Conservation (phyloP, 306 rosid genomes). For the Trifolium fragiferum region DNA sequence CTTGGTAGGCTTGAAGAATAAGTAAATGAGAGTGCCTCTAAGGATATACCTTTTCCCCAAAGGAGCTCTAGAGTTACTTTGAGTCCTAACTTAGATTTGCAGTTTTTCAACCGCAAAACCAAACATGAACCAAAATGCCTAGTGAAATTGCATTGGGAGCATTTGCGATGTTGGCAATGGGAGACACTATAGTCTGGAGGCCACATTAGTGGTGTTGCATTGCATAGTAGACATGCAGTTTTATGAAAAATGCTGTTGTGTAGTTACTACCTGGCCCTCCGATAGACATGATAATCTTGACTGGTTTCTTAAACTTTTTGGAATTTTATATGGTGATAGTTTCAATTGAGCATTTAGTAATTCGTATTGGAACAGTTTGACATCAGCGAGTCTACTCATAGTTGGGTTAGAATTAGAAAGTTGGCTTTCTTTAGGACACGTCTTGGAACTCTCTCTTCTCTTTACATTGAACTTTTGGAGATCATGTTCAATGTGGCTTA, state of each 20-base stretch:
- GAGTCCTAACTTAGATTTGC: slow-evolving; percentile 13
- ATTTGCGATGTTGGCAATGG: slow-evolving; percentile 8
- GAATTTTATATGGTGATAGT: background rate
- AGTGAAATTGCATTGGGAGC: background rate
- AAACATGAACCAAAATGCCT: background rate
- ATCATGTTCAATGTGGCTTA: slow-evolving; percentile 21
- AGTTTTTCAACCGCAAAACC: slow-evolving; percentile 4
- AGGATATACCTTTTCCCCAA: background rate
- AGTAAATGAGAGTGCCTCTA: slow-evolving; percentile 7
- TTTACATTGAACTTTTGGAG: background rate
- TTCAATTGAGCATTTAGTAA: background rate
- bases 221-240: background rate
- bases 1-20: slow-evolving; percentile 10
- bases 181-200: background rate
- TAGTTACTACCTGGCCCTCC: background rate
- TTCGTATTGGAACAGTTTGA: background rate
- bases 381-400: background rate
- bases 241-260: background rate
- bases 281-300: background rate
- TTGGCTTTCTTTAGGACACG: slow-evolving; percentile 11
- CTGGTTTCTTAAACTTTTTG: background rate
- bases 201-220: background rate
- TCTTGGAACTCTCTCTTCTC: background rate
- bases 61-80: slow-evolving; percentile 17
- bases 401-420: slow-evolving; percentile 6